A percentile compares a stretch with the other conserved stretches of the same genome.
phyloP scores from a whole-genome alignment of 306 rosid species.

The Vicia faba region DNA sequence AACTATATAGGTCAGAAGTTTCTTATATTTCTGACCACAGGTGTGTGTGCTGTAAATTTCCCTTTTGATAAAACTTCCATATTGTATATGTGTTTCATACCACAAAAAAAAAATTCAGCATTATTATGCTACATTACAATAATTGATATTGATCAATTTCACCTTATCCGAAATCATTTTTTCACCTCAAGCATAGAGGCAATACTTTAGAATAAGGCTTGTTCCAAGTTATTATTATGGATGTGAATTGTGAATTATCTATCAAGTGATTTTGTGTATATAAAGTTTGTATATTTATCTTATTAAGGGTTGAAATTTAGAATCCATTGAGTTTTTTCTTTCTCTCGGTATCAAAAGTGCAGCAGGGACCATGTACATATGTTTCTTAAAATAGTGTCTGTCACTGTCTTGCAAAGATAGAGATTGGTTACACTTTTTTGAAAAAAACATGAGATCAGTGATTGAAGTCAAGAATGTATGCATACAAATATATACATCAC shows the following conservation, averaged over 20 bases:
- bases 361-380: constrained; percentile 45
- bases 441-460: constrained; percentile 44
- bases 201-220: background rate
- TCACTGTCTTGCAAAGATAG: constrained; percentile 61
- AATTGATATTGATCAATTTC: constrained; percentile 46
- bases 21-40: constrained; percentile 51
- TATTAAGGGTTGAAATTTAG: constrained; percentile 35
- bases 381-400: constrained; percentile 57
- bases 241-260: constrained; percentile 13
- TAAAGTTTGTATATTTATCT: constrained; percentile 34
- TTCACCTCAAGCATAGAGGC: constrained; percentile 45
- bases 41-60: constrained; percentile 62
- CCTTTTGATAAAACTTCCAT: constrained; percentile 31
- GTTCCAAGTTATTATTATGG: constrained; percentile 2
- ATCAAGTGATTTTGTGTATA: constrained; percentile 40
- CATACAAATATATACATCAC: constrained; percentile 5
- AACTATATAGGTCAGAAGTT: constrained; percentile 49
- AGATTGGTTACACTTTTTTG: constrained; percentile 55
- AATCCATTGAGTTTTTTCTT: constrained; percentile 38
- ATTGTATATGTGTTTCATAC: constrained; percentile 68
- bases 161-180: constrained; percentile 42
- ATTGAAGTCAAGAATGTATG: constrained; percentile 39
- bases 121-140: constrained; percentile 44
- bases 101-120: constrained; percentile 13
- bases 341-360: constrained; percentile 39